phyloP scores from a whole-genome alignment of 495 filamentous ascomycete genomes.

The Neurospora hispaniola region DNA sequence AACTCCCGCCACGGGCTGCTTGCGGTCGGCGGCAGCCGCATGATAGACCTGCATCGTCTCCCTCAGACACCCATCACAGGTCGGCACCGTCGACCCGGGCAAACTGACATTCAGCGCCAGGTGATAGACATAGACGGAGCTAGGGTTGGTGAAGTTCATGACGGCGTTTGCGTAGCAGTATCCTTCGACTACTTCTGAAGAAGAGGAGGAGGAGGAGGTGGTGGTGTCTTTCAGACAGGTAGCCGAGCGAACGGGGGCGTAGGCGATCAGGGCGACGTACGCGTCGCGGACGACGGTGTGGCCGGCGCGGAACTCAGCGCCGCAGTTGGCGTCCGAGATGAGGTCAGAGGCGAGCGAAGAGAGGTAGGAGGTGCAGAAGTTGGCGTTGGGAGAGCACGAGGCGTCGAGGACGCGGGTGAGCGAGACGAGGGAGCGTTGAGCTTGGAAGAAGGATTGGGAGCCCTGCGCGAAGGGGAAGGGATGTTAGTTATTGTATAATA shows the following conservation, averaged over 20 bases:
- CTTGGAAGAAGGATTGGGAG: slow-evolving; percentile 63
- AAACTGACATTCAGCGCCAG: slow-evolving; percentile 67
- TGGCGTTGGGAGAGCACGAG: slow-evolving; percentile 54
- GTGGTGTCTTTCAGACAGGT: slow-evolving; percentile 52
- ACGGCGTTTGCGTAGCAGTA: slow-evolving; percentile 77
- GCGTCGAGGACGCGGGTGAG: slow-evolving; percentile 63
- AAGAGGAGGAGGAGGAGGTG: too few species aligned
- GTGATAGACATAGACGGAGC: slow-evolving; percentile 70
- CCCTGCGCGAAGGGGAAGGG: slow-evolving; percentile 16
- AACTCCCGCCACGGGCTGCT: slow-evolving; percentile 43
- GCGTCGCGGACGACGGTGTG: slow-evolving; percentile 62
- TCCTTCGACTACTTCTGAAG: too few species aligned
- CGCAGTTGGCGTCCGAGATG: slow-evolving; percentile 50
- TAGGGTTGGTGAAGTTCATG: slow-evolving; percentile 56
- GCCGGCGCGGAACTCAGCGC: slow-evolving; percentile 49
- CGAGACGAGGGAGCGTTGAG: slow-evolving; percentile 48
- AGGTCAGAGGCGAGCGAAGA: slow-evolving; percentile 47
- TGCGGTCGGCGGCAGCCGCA: slow-evolving; percentile 45
- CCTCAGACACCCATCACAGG: slow-evolving; percentile 58
- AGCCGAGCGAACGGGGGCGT: slow-evolving; percentile 65
- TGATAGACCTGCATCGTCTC: slow-evolving; percentile 62
- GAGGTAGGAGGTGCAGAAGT: slow-evolving; percentile 51
- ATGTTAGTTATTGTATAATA: slow-evolving; percentile 21
- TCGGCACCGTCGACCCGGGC: slow-evolving; percentile 49
- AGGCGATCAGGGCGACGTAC: slow-evolving; percentile 56